phyloP scores from a whole-genome alignment of 345 rosid genomes.

The Theobroma cacao region DNA sequence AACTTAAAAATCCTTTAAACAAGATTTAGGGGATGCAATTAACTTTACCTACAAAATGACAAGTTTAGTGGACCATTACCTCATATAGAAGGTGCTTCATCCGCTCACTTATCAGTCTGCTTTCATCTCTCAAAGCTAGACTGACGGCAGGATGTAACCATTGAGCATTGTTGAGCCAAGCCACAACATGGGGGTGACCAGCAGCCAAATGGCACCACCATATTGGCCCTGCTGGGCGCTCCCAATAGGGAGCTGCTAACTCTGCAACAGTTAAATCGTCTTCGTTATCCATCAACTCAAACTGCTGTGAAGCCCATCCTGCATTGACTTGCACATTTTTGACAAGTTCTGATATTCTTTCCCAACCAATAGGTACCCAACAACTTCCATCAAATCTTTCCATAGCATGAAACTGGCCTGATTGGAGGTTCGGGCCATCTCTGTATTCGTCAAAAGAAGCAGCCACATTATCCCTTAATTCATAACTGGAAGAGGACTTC shows the following conservation, averaged over 20 bases:
- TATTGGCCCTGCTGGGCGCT: constrained; percentile 74
- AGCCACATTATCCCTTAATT: constrained; percentile 23
- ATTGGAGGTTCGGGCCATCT: constrained; percentile 30
- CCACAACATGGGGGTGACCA: constrained; percentile 48
- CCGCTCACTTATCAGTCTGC: constrained; percentile 82
- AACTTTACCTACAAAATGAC: neutral
- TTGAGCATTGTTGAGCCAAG: constrained; percentile 75
- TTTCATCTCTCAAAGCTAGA: constrained; percentile 84
- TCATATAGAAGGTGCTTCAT: constrained; percentile 93
- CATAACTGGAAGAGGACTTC: constrained; percentile 18
- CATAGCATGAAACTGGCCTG: constrained; percentile 25
- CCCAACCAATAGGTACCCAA: constrained; percentile 96
- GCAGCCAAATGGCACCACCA: constrained; percentile 98
- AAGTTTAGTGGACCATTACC: constrained; percentile 34
- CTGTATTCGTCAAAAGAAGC: constrained; percentile 36
- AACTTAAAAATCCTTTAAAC: neutral
- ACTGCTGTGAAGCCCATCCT: constrained; percentile 53
- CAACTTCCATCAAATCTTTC: constrained; percentile 59
- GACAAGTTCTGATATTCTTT: constrained; percentile 67
- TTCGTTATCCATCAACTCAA: constrained; percentile 52
- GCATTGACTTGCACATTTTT: constrained; percentile 65
- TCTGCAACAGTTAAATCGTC: constrained; percentile 76
- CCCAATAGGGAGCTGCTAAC: constrained; percentile 96
- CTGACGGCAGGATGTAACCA: constrained; percentile 98
- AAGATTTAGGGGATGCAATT: neutral